Conservation (phyloP, 2,329 filamentous ascomycete genomes). For the Trichoderma koningiopsis region DNA sequence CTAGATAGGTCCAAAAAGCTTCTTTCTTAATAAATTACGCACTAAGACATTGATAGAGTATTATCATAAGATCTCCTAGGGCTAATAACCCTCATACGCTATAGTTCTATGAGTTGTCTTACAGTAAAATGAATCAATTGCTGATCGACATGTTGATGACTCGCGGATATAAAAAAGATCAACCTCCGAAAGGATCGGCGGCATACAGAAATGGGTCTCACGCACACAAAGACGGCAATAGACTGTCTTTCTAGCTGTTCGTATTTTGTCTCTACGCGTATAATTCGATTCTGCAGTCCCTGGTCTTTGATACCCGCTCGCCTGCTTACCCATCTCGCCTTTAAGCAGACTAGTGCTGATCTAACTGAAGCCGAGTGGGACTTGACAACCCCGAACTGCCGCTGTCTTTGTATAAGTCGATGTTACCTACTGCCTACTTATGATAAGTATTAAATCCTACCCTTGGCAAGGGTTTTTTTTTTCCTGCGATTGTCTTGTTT, state of each 20-base stretch:
- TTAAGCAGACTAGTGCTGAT: neutral
- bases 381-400: neutral
- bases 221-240: neutral
- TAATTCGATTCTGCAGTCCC: neutral
- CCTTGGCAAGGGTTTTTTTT: neutral
- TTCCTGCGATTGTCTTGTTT: neutral
- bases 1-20: neutral
- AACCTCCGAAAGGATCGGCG: neutral
- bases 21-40: neutral
- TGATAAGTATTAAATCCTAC: neutral
- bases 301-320: neutral
- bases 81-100: neutral
- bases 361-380: neutral
- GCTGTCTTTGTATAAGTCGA: neutral
- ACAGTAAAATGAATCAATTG: neutral
- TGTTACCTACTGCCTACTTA: neutral
- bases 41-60: neutral
- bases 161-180: neutral
- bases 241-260: neutral
- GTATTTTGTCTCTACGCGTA: neutral
- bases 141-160: neutral
- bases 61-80: neutral
- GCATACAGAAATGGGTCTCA: neutral
- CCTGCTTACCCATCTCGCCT: neutral
- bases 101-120: neutral